Conservation (phyloP, 805 yeast species). For the Metahyphopichia silvanorum region DNA sequence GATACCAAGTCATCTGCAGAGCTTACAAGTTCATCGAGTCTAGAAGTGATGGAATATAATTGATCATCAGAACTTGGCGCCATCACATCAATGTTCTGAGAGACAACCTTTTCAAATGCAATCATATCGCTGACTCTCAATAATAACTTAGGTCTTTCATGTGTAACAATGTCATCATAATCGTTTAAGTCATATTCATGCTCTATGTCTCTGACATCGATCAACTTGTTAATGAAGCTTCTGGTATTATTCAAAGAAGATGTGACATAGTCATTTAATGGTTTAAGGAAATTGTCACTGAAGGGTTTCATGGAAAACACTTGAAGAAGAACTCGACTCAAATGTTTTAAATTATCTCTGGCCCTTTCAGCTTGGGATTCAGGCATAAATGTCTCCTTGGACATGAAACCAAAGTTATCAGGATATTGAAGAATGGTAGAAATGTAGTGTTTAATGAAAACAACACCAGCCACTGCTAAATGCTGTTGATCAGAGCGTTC, state of each 20-base stretch:
- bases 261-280: conserved; percentile 69
- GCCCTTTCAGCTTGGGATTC: conserved; percentile 14
- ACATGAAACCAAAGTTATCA: conserved; percentile 53
- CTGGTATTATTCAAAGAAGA: conserved; percentile 47
- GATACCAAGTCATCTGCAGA: conserved; percentile 41
- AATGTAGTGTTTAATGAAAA: conserved; percentile 53
- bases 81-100: conserved; percentile 37
- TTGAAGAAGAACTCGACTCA: conserved; percentile 61
- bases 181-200: conserved; percentile 56
- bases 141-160: conserved; percentile 43
- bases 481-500: conserved; percentile 57
- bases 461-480: conserved; percentile 66
- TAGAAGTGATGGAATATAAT: conserved; percentile 40
- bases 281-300: conserved; percentile 69
- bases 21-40: conserved; percentile 36
- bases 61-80: conserved; percentile 56
- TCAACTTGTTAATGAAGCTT: conserved; percentile 42
- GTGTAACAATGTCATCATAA: conserved; percentile 62
- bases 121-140: conserved; percentile 47
- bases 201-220: conserved; percentile 57
- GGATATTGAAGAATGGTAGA: conserved; percentile 46
- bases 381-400: conserved; percentile 24
- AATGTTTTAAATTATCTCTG: conserved; percentile 50
- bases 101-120: conserved; percentile 42
- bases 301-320: conserved; percentile 68